Conservation (phyloP, 1,284 basidiomycete genomes). For the Boletus calvinii region DNA sequence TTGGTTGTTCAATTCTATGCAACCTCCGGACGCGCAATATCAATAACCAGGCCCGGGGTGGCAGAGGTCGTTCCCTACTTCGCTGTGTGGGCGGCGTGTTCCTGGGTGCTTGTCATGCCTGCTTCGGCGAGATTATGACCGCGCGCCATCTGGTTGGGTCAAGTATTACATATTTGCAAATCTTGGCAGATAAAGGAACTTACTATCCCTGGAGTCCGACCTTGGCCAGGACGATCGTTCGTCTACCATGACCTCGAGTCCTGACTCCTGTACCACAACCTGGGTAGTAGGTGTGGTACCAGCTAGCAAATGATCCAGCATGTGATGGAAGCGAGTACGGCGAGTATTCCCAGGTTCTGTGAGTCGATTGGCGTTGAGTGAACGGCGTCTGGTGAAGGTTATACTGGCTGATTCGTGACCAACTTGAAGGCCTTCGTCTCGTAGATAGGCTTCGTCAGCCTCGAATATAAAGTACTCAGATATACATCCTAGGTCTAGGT, state of each 20-base stretch:
- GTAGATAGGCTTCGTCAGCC: neutral
- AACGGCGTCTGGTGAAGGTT: neutral
- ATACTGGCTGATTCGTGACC: neutral
- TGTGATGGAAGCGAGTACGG: neutral
- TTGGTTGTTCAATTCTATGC: neutral
- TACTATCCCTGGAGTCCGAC: conserved; percentile 4
- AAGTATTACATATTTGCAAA: conserved; percentile 3
- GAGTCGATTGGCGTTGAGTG: neutral
- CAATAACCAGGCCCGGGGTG: neutral
- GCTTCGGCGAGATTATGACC: neutral
- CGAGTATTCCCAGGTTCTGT: neutral
- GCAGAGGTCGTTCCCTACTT: neutral
- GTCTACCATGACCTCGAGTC: neutral
- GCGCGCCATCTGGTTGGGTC: conserved; percentile 3
- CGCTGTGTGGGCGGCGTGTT: neutral
- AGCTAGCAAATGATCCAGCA: neutral
- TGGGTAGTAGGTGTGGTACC: neutral
- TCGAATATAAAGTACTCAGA: neutral
- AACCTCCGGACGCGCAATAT: neutral
- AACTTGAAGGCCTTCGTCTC: neutral
- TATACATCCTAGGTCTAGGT: neutral
- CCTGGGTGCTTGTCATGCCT: neutral
- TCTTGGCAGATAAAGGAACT: conserved; percentile 9
- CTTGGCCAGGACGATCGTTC: neutral
- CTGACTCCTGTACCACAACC: neutral